Evolutionary conservation across 768 basidiomycete species (phyloP).

Genomic region (Suillus fuscotomentosus): DNA sequence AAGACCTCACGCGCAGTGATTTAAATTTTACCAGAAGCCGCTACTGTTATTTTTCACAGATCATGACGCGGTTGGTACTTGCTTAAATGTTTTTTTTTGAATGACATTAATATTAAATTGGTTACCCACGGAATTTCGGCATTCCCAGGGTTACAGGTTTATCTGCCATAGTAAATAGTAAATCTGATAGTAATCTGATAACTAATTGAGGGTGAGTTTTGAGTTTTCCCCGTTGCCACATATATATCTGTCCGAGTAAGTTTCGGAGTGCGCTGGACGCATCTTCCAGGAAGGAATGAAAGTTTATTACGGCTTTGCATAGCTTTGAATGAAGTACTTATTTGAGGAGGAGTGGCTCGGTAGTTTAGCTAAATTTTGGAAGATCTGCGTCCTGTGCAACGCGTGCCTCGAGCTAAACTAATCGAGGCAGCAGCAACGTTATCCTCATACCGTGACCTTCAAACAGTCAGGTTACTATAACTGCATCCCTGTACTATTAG

Average conservation of each 20-base stretch:
- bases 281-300: background rate
- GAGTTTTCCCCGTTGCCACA: background rate
- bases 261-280: background rate
- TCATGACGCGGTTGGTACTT: background rate
- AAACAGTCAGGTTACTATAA: slow-evolving; percentile 1
- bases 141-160: slow-evolving; percentile 8
- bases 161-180: slow-evolving; percentile 1
- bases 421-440: slow-evolving; percentile 11
- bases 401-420: slow-evolving; percentile 9
- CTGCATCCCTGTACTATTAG: background rate
- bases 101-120: background rate
- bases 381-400: slow-evolving; percentile 10
- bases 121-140: slow-evolving; percentile 5
- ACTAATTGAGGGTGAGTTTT: background rate
- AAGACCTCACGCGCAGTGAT: background rate
- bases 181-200: background rate
- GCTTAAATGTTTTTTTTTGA: background rate
- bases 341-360: background rate
- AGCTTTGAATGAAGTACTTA: background rate
- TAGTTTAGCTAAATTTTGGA: slow-evolving; percentile 4
- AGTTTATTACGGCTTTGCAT: background rate
- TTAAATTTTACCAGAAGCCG: background rate
- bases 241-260: background rate
- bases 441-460: slow-evolving; percentile 4
- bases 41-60: background rate